These are phyloP conservation scores for Hortiboletus flavorubellus DNA, from an alignment of 768 basidiomycete species.

Conservation along the genomic window DNA sequence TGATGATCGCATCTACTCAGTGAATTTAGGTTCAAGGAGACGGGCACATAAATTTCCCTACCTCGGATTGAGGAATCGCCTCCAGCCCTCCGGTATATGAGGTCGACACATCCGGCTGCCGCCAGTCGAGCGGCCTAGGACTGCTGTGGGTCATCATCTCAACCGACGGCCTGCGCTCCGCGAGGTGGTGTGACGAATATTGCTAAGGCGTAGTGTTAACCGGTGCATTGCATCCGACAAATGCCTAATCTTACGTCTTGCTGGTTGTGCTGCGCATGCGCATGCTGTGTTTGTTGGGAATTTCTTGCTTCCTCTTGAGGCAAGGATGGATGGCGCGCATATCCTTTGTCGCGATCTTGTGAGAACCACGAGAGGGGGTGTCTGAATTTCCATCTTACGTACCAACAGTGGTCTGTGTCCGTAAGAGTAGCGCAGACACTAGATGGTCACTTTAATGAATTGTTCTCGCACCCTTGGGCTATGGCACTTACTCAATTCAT, in stretches of 20 bases:
- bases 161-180: conserved; percentile 30
- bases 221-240: conserved; percentile 10
- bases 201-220: conserved; percentile 23
- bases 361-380: conserved; percentile 14
- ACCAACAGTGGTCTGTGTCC: conserved; percentile 34
- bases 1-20: conserved; percentile 36
- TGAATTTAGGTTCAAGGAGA: conserved; percentile 28
- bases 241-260: conserved; percentile 32
- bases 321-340: conserved; percentile 31
- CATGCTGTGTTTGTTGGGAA: conserved; percentile 30
- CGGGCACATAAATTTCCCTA: conserved; percentile 16
- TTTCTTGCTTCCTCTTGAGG: conserved; percentile 30
- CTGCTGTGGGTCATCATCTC: conserved; percentile 36
- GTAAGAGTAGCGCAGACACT: conserved; percentile 36
- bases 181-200: conserved; percentile 34
- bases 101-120: conserved; percentile 31
- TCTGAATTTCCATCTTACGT: conserved; percentile 21
- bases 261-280: conserved; percentile 27
- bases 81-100: conserved; percentile 29
- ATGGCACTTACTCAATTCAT: conserved; percentile 46
- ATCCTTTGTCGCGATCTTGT: conserved; percentile 28
- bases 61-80: conserved; percentile 34
- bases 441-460: conserved; percentile 16
- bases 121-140: conserved; percentile 33
- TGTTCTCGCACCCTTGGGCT: conserved; percentile 12